Percentiles rank a stretch among this genome's conserved stretches.
These are phyloP conservation scores for Neurospora discreta DNA, from an alignment of 495 filamentous ascomycete species.

Conservation along the genomic window DNA sequence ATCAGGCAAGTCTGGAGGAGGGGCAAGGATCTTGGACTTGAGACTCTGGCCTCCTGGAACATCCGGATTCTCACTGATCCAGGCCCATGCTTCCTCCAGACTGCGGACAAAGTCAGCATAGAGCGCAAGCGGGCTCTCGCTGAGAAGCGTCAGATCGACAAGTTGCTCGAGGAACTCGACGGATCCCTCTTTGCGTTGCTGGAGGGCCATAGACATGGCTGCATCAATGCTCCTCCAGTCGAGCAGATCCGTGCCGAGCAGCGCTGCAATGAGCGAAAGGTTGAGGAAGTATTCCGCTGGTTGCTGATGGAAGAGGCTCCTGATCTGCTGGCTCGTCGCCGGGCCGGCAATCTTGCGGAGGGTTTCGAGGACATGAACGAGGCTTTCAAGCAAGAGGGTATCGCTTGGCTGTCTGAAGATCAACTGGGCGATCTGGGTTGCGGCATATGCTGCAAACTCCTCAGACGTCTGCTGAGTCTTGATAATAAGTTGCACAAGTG, in stretches of 20 bases:
- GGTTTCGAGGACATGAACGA: slow-evolving; percentile 70
- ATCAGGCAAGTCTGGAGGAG: slow-evolving; percentile 37
- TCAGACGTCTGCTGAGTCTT: slow-evolving; percentile 49
- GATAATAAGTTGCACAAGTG: slow-evolving; percentile 41
- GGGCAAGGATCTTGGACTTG: slow-evolving; percentile 58
- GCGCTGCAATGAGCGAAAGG: slow-evolving; percentile 59
- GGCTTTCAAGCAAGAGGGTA: slow-evolving; percentile 65
- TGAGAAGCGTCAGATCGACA: slow-evolving; percentile 65
- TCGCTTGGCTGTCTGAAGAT: slow-evolving; percentile 47
- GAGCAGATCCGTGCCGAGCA: slow-evolving; percentile 61
- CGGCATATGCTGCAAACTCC: slow-evolving; percentile 53
- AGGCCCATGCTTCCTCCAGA: slow-evolving; percentile 68
- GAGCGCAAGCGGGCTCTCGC: slow-evolving; percentile 61
- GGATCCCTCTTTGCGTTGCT: slow-evolving; percentile 53
- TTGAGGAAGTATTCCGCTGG: slow-evolving; percentile 70
- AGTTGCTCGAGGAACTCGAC: slow-evolving; percentile 66
- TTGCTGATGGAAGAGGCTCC: slow-evolving; percentile 52
- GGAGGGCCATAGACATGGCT: slow-evolving; percentile 59
- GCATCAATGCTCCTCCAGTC: slow-evolving; percentile 74
- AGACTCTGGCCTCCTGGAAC: slow-evolving; percentile 55
- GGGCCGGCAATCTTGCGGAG: slow-evolving; percentile 68
- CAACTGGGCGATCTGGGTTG: slow-evolving; percentile 56
- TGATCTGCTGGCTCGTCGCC: slow-evolving; percentile 57
- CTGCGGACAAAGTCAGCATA: slow-evolving; percentile 79
- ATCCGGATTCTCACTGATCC: slow-evolving; percentile 64